Evolutionary conservation across 306 rosid genomes (phyloP).

Genomic region (Quercus ilex): DNA sequence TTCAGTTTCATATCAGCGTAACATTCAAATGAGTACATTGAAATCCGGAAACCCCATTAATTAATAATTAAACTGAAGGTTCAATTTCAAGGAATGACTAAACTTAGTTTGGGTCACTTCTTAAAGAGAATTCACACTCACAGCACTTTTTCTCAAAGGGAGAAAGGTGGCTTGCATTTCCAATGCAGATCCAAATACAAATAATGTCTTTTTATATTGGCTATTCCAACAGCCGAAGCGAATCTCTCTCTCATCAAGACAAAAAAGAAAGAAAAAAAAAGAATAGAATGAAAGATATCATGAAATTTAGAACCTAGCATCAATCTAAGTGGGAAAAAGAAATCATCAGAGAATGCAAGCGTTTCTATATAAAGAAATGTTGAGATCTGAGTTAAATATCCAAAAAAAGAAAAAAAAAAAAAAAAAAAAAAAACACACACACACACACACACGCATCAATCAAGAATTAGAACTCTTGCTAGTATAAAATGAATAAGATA

Average conservation of each 20-base stretch:
- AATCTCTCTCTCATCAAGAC: constrained; percentile 28
- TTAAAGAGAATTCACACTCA: not conserved
- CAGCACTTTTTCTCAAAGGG: constrained; percentile 16
- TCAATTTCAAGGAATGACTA: not conserved
- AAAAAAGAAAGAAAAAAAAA: not conserved
- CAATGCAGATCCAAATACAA: constrained; percentile 53
- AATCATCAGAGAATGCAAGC: not conserved
- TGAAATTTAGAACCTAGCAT: not conserved
- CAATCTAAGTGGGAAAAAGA: not conserved
- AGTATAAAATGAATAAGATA: not conserved
- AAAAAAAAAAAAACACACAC: not conserved
- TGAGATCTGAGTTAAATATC: not conserved
- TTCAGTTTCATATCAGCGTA: not conserved
- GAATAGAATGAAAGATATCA: not conserved
- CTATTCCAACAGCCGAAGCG: constrained; percentile 21
- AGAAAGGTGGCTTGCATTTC: constrained; percentile 65
- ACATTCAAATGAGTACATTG: not conserved
- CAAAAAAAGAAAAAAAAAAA: too few relatives aligned
- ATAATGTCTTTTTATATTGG: constrained; percentile 25
- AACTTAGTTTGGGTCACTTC: not conserved
- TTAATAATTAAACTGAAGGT: not conserved
- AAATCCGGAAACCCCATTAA: not conserved
- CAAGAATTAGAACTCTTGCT: not conserved
- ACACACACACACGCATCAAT: not conserved
- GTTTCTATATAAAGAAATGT: not conserved